These are phyloP conservation scores for Wickerhamomyces mucosus DNA, from an alignment of 805 yeast genomes.

Conservation along the genomic window DNA sequence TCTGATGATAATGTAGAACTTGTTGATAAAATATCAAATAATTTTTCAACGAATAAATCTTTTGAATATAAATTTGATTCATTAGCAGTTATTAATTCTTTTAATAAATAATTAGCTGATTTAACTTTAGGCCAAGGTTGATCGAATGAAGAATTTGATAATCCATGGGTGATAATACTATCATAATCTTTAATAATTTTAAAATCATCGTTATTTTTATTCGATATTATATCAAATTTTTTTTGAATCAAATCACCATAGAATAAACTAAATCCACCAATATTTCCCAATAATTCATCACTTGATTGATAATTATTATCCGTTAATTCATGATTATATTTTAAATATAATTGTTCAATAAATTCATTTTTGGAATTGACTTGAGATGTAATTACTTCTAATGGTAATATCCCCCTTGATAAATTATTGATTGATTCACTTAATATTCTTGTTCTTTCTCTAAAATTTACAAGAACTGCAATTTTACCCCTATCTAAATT, in stretches of 20 bases:
- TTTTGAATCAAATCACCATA: constrained; percentile 26
- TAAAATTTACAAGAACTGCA: constrained; percentile 68
- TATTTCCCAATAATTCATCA: constrained; percentile 12
- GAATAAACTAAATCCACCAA: constrained; percentile 26
- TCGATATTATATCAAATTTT: constrained; percentile 21
- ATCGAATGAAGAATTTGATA: constrained; percentile 58
- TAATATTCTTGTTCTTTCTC: constrained; percentile 33
- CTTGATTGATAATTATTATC: too few relatives aligned
- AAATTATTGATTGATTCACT: constrained; percentile 11
- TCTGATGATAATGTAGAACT: constrained; percentile 25
- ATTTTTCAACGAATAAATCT: constrained; percentile 35
- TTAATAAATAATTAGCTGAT: constrained; percentile 32
- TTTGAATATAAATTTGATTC: constrained; percentile 18
- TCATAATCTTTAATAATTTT: constrained; percentile 20
- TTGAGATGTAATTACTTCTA: constrained; percentile 25
- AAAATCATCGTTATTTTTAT: constrained; percentile 20
- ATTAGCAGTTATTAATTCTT: constrained; percentile 28
- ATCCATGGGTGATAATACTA: constrained; percentile 28
- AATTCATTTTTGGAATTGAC: constrained; percentile 13
- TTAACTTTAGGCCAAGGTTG: constrained; percentile 71
- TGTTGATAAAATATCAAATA: constrained; percentile 48
- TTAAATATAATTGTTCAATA: constrained; percentile 11
- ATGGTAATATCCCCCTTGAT: constrained; percentile 40
- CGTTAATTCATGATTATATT: too few relatives aligned
- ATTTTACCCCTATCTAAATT: constrained; percentile 41